Conservation (phyloP, 2,329 filamentous ascomycete species). For the Cercospora beticola region DNA sequence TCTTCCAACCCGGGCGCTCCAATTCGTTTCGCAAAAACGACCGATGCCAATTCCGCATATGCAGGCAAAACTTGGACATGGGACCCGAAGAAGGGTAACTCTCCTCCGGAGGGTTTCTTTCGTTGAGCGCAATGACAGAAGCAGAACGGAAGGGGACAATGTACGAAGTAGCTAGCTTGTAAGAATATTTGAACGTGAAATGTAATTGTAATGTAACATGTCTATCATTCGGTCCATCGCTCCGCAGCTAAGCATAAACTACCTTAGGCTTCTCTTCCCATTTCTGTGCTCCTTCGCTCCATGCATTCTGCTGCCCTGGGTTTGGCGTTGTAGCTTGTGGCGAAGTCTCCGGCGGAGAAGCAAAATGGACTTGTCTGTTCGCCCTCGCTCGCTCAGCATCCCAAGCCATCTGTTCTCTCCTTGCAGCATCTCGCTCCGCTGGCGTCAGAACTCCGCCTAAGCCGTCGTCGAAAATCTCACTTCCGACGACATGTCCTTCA, state of each 20-base stretch:
- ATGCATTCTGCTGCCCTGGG: neutral
- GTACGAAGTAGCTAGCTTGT: neutral
- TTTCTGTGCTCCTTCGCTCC: neutral
- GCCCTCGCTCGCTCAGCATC: slow-evolving; percentile 1
- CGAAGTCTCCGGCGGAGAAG: neutral
- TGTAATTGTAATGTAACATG: neutral
- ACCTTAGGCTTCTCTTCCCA: slow-evolving; percentile 12
- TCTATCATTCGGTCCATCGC: neutral
- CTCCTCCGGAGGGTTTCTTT: neutral
- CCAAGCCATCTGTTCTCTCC: slow-evolving; percentile 9
- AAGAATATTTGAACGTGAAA: neutral
- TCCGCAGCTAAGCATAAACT: slow-evolving; percentile 2
- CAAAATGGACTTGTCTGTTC: neutral
- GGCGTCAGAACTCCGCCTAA: neutral
- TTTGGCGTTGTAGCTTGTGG: neutral
- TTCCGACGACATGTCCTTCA: neutral
- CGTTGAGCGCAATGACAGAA: neutral
- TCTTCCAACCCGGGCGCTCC: neutral
- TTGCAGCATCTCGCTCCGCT: slow-evolving; percentile 4
- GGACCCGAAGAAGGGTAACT: neutral
- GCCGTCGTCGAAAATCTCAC: slow-evolving; percentile 8
- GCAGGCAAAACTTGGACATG: neutral
- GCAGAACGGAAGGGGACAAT: neutral
- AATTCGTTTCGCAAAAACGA: neutral
- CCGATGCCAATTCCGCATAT: neutral